Evolutionary conservation across 2,329 filamentous ascomycete species (phyloP).

Genomic region (Venturia asperata): DNA sequence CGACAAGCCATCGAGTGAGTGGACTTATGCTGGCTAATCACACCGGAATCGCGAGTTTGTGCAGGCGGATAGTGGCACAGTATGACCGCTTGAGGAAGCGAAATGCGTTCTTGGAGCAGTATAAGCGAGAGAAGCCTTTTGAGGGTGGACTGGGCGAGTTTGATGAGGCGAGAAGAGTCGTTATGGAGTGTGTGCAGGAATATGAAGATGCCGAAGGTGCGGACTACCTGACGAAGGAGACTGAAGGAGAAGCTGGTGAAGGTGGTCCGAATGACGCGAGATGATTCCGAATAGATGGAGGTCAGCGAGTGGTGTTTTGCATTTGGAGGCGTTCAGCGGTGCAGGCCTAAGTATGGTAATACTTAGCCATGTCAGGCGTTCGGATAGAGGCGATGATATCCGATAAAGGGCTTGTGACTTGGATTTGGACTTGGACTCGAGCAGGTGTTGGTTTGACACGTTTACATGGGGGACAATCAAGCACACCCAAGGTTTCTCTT

Average conservation of each 20-base stretch:
- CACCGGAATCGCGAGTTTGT: slow-evolving; percentile 92
- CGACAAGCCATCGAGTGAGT: slow-evolving; percentile 88
- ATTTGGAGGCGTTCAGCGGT: background rate
- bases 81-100: slow-evolving; percentile 93
- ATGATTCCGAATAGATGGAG: background rate
- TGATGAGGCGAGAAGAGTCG: slow-evolving; percentile 87
- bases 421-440: no score
- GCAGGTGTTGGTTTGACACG: no score
- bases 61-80: slow-evolving; percentile 86
- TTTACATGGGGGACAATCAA: no score
- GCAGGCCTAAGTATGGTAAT: background rate
- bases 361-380: background rate
- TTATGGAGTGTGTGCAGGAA: slow-evolving; percentile 83
- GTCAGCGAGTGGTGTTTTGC: background rate
- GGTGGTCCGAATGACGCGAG: background rate
- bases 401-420: background rate
- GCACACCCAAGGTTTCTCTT: no score
- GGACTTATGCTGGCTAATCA: slow-evolving; percentile 98
- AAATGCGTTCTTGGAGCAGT: slow-evolving; percentile 92
- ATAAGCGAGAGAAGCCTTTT: slow-evolving; percentile 94
- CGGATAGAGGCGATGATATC: background rate
- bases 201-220: slow-evolving; percentile 92
- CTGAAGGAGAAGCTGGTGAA: slow-evolving; percentile 23
- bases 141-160: slow-evolving; percentile 88
- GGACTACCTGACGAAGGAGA: slow-evolving; percentile 76